Conservation (phyloP, 352 stramenopile genomes). For the Phytophthora citricola region DNA sequence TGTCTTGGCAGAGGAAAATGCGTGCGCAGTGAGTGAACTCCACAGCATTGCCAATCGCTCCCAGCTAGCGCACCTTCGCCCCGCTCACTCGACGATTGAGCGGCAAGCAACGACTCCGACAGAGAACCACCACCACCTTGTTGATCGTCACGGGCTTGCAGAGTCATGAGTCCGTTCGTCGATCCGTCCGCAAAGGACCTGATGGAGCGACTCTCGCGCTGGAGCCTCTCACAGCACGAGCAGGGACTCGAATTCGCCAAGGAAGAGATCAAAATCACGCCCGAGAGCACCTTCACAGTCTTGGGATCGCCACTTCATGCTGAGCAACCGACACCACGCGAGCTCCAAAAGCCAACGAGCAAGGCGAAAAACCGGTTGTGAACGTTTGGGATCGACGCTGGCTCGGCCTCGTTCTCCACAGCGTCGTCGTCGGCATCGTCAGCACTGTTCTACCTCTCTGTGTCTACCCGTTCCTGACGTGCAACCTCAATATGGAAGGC, state of each 20-base stretch:
- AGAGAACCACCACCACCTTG: not conserved
- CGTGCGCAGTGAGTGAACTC: not conserved
- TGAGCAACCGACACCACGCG: not conserved
- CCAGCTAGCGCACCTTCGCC: not conserved
- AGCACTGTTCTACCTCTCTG: slow-evolving; percentile 59
- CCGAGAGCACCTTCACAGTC: slow-evolving; percentile 27
- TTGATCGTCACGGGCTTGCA: not conserved
- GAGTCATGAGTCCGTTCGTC: slow-evolving; percentile 17
- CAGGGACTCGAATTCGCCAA: not conserved
- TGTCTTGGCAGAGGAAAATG: not conserved
- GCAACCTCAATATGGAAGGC: slow-evolving; percentile 76
- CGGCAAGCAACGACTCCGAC: not conserved
- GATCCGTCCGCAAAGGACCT: slow-evolving; percentile 29
- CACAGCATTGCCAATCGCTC: slow-evolving; percentile 15
- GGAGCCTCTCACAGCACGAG: slow-evolving; percentile 25
- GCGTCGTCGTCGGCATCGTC: slow-evolving; percentile 53
- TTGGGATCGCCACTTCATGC: slow-evolving; percentile 18
- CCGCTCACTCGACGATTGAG: slow-evolving; percentile 11
- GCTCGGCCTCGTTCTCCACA: slow-evolving; percentile 62
- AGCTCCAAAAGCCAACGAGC: not conserved
- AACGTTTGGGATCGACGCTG: slow-evolving; percentile 47
- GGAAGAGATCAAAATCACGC: slow-evolving; percentile 16
- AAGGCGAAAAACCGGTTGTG: slow-evolving; percentile 7
- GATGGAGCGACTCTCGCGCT: slow-evolving; percentile 24
- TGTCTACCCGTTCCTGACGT: slow-evolving; percentile 71